A percentile compares a stretch with the other conserved stretches of the same genome.
These are phyloP conservation scores for Mrakia blollopis DNA, from an alignment of 768 basidiomycete genomes.

Conservation along the genomic window DNA sequence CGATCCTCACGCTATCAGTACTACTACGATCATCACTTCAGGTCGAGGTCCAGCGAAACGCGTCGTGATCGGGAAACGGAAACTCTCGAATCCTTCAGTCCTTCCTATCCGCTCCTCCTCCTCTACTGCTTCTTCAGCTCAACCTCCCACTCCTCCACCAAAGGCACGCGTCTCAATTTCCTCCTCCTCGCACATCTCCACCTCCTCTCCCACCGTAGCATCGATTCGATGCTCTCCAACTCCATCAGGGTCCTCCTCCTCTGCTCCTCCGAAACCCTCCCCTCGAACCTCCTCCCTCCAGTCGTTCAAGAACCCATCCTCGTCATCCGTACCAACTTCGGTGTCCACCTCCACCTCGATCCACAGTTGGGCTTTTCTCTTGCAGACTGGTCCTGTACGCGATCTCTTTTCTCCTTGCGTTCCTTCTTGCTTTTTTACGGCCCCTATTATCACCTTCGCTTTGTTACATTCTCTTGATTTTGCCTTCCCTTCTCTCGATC, in stretches of 20 bases:
- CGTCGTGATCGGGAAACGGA: conserved; percentile 4
- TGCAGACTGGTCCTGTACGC: no score
- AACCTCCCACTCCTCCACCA: not conserved
- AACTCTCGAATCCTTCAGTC: not conserved
- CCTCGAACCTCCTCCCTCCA: not conserved
- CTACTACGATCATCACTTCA: not conserved
- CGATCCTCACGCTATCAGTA: conserved; percentile 3
- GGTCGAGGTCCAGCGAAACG: conserved; percentile 14
- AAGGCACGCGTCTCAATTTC: not conserved
- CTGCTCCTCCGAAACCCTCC: not conserved
- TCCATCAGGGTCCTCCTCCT: not conserved
- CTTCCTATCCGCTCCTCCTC: not conserved
- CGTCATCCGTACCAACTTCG: not conserved
- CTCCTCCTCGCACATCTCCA: not conserved
- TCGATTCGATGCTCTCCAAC: not conserved
- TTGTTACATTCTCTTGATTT: no score
- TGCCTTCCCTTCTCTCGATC: no score
- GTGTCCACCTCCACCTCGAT: not conserved
- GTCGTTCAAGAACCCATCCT: not conserved
- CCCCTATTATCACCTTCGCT: no score
- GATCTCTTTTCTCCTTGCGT: no score
- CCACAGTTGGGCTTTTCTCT: no score
- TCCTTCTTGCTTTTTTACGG: no score
- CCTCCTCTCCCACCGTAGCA: not conserved
- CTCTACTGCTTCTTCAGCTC: not conserved